These are phyloP conservation scores for Scheffersomyces cryptocercus DNA, from an alignment of 1,139 yeast genomes.

Conservation along the genomic window DNA sequence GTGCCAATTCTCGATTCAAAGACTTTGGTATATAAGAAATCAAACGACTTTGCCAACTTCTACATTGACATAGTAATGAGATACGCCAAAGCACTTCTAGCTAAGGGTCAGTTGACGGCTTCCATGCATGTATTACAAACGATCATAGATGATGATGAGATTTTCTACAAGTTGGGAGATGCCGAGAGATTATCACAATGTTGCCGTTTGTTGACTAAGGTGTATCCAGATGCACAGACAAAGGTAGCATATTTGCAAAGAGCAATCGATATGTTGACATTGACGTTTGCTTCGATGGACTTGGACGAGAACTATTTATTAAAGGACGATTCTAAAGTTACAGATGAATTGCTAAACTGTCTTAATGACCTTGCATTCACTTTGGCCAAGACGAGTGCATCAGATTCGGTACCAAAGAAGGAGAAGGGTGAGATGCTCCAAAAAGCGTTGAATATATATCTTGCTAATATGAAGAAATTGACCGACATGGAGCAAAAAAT, in stretches of 20 bases:
- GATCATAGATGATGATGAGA: slow-evolving; percentile 38
- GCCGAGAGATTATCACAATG: slow-evolving; percentile 46
- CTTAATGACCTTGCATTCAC: slow-evolving; percentile 39
- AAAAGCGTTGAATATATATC: slow-evolving; percentile 36
- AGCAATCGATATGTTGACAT: slow-evolving; percentile 40
- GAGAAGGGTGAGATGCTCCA: slow-evolving; percentile 16
- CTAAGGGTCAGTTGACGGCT: slow-evolving; percentile 40
- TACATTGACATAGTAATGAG: slow-evolving; percentile 47
- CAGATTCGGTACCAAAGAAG: slow-evolving; percentile 5
- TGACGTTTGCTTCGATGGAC: slow-evolving; percentile 28
- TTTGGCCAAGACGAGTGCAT: slow-evolving; percentile 22
- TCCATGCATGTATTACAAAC: slow-evolving; percentile 31
- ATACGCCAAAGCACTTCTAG: slow-evolving; percentile 43
- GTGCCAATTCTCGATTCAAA: slow-evolving; percentile 38
- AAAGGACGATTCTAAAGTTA: slow-evolving; percentile 28
- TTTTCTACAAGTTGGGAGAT: slow-evolving; percentile 45
- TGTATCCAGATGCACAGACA: slow-evolving; percentile 22
- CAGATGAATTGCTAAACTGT: slow-evolving; percentile 40
- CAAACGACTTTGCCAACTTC: slow-evolving; percentile 40
- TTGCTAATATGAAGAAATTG: slow-evolving; percentile 35
- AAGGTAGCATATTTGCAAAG: slow-evolving; percentile 40
- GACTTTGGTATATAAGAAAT: slow-evolving; percentile 31
- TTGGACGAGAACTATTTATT: slow-evolving; percentile 30
- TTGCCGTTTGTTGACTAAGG: slow-evolving; percentile 37
- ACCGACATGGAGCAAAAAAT: slow-evolving; percentile 21